Percentiles rank a stretch among this genome's conserved stretches.
These are phyloP conservation scores for Aphanomyces invadans DNA, from an alignment of 352 stramenopile genomes.

Conservation along the genomic window DNA sequence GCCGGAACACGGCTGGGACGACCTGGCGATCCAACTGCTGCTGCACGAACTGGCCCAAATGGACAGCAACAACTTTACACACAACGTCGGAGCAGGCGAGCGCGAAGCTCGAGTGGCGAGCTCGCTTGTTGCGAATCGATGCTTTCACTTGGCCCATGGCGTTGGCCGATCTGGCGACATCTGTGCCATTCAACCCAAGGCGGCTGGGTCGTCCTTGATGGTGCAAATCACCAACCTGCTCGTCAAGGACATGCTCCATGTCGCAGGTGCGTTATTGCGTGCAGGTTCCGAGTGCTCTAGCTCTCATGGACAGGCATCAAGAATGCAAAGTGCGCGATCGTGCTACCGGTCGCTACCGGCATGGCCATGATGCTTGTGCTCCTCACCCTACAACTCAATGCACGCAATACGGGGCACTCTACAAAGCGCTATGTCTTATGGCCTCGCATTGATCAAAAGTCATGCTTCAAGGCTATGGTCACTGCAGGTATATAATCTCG, in stretches of 20 bases:
- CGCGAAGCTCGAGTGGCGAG: slow-evolving; percentile 92
- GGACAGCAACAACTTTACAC: slow-evolving; percentile 93
- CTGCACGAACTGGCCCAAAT: slow-evolving; percentile 83
- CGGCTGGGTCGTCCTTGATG: slow-evolving; percentile 93
- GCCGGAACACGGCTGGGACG: slow-evolving; percentile 84
- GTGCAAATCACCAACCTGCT: slow-evolving; percentile 91
- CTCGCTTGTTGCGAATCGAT: slow-evolving; percentile 63
- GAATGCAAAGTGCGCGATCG: slow-evolving; percentile 59
- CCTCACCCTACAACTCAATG: slow-evolving; percentile 48
- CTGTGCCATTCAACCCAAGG: slow-evolving; percentile 97
- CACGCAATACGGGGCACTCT: slow-evolving; percentile 28
- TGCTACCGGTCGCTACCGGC: slow-evolving; percentile 96
- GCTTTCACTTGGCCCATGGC: slow-evolving; percentile 93
- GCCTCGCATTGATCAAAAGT: slow-evolving; percentile 98
- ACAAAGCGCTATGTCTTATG: slow-evolving; percentile 77
- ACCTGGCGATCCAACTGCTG: slow-evolving; percentile 78
- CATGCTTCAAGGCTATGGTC: slow-evolving; percentile 97
- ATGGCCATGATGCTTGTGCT: slow-evolving; percentile 93
- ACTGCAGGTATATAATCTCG: slow-evolving; percentile 42
- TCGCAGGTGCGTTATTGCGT: slow-evolving; percentile 5
- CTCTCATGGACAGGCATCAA: slow-evolving; percentile 24
- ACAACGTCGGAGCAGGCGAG: slow-evolving; percentile 92
- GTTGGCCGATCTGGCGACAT: slow-evolving; percentile 97
- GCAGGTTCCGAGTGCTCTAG: not conserved
- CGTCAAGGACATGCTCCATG: slow-evolving; percentile 29